These are phyloP conservation scores for Macrocybe sp. DNA, from an alignment of 1,284 basidiomycete species.

Conservation along the genomic window DNA sequence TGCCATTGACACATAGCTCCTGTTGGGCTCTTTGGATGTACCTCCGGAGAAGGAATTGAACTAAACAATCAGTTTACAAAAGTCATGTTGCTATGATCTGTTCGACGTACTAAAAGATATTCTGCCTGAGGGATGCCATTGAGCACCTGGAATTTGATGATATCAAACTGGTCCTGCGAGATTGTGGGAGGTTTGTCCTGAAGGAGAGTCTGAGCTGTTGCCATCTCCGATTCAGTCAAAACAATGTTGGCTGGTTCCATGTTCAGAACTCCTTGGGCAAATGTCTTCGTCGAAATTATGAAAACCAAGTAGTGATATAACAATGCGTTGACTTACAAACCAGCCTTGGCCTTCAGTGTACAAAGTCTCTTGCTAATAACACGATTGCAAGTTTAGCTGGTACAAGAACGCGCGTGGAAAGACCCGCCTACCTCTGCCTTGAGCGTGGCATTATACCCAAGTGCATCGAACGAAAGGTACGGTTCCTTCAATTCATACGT, in stretches of 20 bases:
- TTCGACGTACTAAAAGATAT: slow-evolving; percentile 19
- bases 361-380: slow-evolving; percentile 19
- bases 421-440: slow-evolving; percentile 16
- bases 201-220: slow-evolving; percentile 17
- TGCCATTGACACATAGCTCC: slow-evolving; percentile 26
- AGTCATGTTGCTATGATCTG: neutral
- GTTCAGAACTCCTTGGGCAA: slow-evolving; percentile 22
- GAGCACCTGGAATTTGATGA: slow-evolving; percentile 21
- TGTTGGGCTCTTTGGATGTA: slow-evolving; percentile 20
- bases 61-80: slow-evolving; percentile 9
- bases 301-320: neutral
- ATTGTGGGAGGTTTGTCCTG: slow-evolving; percentile 19
- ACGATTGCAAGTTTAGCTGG: neutral
- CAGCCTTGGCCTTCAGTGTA: slow-evolving; percentile 22
- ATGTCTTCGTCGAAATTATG: slow-evolving; percentile 15
- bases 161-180: slow-evolving; percentile 19
- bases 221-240: slow-evolving; percentile 18
- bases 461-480: slow-evolving; percentile 23
- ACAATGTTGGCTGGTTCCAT: slow-evolving; percentile 21
- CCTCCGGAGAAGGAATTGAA: slow-evolving; percentile 27
- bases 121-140: slow-evolving; percentile 22
- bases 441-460: slow-evolving; percentile 22
- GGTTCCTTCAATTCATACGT: slow-evolving; percentile 23
- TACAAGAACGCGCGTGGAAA: neutral
- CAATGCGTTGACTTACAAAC: slow-evolving; percentile 15